These are phyloP conservation scores for Sarocladiaceae sp. DNA, from an alignment of 2,329 filamentous ascomycete species.

Conservation along the genomic window DNA sequence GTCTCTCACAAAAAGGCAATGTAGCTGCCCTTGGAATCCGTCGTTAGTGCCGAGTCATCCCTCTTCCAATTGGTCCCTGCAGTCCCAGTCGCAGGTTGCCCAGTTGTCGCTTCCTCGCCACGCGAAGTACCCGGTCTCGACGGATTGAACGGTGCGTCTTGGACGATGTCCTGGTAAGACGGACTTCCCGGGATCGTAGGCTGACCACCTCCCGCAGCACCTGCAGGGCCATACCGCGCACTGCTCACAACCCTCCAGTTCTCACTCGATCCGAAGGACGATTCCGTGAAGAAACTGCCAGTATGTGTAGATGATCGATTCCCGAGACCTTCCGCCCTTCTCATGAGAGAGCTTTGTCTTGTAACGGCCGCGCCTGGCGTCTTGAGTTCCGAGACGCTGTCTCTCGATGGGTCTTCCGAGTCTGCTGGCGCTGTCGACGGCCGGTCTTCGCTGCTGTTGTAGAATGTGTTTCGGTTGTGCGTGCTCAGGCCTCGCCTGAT, in stretches of 20 bases:
- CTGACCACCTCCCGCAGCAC: conserved; percentile 58
- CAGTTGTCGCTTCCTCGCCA: conserved; percentile 11
- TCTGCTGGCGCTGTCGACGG: conserved; percentile 10
- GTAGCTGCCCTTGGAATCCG: conserved; percentile 20
- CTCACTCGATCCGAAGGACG: conserved; percentile 31
- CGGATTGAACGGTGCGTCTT: conserved; percentile 34
- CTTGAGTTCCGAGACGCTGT: conserved; percentile 18
- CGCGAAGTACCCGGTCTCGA: conserved; percentile 22
- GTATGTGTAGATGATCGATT: conserved; percentile 3
- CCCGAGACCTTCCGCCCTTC: not conserved
- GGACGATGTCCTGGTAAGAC: conserved; percentile 29
- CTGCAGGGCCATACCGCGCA: conserved; percentile 73
- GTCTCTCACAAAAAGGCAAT: conserved; percentile 20
- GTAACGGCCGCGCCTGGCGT: not conserved
- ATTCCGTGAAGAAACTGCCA: conserved; percentile 21
- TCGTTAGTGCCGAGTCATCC: conserved; percentile 15
- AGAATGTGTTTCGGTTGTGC: conserved; percentile 6
- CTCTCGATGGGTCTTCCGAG: conserved; percentile 18
- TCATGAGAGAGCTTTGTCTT: not conserved
- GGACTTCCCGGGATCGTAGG: conserved; percentile 12
- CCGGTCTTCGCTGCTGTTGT: conserved; percentile 13
- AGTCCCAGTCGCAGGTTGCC: not conserved
- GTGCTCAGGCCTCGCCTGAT: conserved; percentile 12
- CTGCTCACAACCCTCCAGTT: conserved; percentile 63
- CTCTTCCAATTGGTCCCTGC: conserved; percentile 13